Percentiles rank a stretch among this genome's conserved stretches.
phyloP scores from a whole-genome alignment of 345 rosid species.

The Arabidopsis suecica region DNA sequence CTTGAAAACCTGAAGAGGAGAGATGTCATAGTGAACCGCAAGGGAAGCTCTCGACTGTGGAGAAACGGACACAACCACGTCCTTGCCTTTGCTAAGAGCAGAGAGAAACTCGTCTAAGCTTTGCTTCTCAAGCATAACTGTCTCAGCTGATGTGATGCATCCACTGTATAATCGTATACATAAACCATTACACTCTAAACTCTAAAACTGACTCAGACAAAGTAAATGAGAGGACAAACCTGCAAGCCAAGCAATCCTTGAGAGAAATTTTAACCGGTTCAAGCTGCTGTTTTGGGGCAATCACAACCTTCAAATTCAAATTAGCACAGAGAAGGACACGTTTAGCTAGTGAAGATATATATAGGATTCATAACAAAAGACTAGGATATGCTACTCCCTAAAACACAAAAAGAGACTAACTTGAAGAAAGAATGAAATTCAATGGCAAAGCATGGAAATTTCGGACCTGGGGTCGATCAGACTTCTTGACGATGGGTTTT shows the following conservation, averaged over 20 bases:
- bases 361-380: not conserved
- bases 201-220: not conserved
- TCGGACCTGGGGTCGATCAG: slow-evolving; percentile 65
- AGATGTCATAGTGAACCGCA: slow-evolving; percentile 70
- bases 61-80: slow-evolving; percentile 73
- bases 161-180: slow-evolving; percentile 58
- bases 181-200: not conserved
- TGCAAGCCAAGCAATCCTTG: slow-evolving; percentile 97
- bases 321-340: slow-evolving; percentile 2
- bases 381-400: too few species aligned
- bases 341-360: not conserved
- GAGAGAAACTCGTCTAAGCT: slow-evolving; percentile 87
- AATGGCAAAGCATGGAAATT: not conserved
- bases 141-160: slow-evolving; percentile 93
- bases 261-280: slow-evolving; percentile 93
- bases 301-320: slow-evolving; percentile 55
- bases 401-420: not conserved
- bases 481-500: slow-evolving; percentile 51
- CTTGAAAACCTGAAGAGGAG: slow-evolving; percentile 77
- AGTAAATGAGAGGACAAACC: slow-evolving; percentile 49
- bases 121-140: slow-evolving; percentile 97
- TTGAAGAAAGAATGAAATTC: slow-evolving; percentile 14
- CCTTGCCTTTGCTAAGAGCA: slow-evolving; percentile 62
- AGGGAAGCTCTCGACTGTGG: slow-evolving; percentile 92
- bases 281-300: slow-evolving; percentile 47